A percentile compares a stretch with the other conserved stretches of the same genome.
phyloP scores from a whole-genome alignment of 768 basidiomycete species.

The Leucocoprinus leucothites region DNA sequence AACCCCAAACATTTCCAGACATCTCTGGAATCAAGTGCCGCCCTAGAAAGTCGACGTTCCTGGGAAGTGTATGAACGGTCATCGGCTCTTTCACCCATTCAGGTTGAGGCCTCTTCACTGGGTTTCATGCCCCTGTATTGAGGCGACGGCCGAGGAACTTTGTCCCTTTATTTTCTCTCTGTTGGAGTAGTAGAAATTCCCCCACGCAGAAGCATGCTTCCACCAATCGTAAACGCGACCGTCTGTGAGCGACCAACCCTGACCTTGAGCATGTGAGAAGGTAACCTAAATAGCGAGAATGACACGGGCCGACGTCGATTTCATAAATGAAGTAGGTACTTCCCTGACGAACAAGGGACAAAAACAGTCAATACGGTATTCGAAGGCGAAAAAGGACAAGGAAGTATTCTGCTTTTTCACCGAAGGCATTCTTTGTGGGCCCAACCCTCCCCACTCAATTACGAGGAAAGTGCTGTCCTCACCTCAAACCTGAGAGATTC shows the following conservation, averaged over 20 bases:
- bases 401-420: conserved; percentile 34
- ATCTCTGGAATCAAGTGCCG: conserved; percentile 57
- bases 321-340: conserved; percentile 65
- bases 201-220: conserved; percentile 61
- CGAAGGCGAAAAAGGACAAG: too few species aligned
- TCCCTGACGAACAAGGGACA: conserved; percentile 29
- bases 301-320: conserved; percentile 52
- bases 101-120: conserved; percentile 34
- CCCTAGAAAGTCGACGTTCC: conserved; percentile 44
- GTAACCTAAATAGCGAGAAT: conserved; percentile 54
- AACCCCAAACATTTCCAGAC: conserved; percentile 53
- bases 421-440: conserved; percentile 51
- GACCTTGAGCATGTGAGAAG: conserved; percentile 40
- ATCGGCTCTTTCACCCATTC: conserved; percentile 60
- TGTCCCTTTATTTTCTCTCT: not conserved
- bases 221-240: conserved; percentile 65
- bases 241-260: conserved; percentile 57
- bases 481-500: conserved; percentile 64
- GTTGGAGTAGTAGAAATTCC: conserved; percentile 15
- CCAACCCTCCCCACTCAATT: conserved; percentile 57
- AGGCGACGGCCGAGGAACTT: not conserved
- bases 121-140: conserved; percentile 2
- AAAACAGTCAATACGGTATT: too few species aligned
- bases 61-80: conserved; percentile 50
- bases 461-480: conserved; percentile 42